Conservation (phyloP, 2,329 filamentous ascomycete species). For the Fusarium torreyae region DNA sequence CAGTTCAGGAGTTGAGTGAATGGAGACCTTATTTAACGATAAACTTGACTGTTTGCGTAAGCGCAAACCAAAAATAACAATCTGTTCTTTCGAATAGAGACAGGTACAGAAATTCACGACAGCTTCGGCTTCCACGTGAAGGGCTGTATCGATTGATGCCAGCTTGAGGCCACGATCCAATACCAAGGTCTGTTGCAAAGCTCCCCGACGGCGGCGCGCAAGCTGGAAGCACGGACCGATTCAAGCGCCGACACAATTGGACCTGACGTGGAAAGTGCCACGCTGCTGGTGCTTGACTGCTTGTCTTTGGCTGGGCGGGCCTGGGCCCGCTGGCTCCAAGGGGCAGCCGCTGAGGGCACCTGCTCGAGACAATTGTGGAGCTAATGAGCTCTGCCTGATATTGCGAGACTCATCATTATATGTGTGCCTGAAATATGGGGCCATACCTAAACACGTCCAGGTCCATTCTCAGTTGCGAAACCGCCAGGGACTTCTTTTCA, state of each 20-base stretch:
- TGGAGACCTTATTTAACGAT: slow-evolving; percentile 10
- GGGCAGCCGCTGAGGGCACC: slow-evolving; percentile 25
- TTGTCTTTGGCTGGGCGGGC: too few species aligned
- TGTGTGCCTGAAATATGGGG: slow-evolving; percentile 55
- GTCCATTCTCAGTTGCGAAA: slow-evolving; percentile 45
- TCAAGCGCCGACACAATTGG: slow-evolving; percentile 48
- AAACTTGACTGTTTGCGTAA: slow-evolving; percentile 4
- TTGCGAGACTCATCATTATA: slow-evolving; percentile 33
- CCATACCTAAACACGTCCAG: slow-evolving; percentile 42
- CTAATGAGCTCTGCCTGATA: slow-evolving; percentile 1
- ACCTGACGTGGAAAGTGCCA: slow-evolving; percentile 20
- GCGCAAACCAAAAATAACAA: neutral
- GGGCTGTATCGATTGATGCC: slow-evolving; percentile 35
- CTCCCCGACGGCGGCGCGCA: slow-evolving; percentile 42
- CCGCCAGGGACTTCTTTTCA: slow-evolving; percentile 53
- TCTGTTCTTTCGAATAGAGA: neutral
- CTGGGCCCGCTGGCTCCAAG: slow-evolving; percentile 27
- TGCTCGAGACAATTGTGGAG: slow-evolving; percentile 28
- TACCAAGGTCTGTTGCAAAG: slow-evolving; percentile 42
- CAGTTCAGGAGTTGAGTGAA: slow-evolving; percentile 31
- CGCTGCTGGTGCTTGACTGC: slow-evolving; percentile 2
- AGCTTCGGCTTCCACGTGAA: slow-evolving; percentile 14
- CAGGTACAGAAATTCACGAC: slow-evolving; percentile 7
- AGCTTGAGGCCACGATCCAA: slow-evolving; percentile 50
- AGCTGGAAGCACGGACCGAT: slow-evolving; percentile 50